phyloP scores from a whole-genome alignment of 2,329 filamentous ascomycete species.

The Arthrocladium fulminans region DNA sequence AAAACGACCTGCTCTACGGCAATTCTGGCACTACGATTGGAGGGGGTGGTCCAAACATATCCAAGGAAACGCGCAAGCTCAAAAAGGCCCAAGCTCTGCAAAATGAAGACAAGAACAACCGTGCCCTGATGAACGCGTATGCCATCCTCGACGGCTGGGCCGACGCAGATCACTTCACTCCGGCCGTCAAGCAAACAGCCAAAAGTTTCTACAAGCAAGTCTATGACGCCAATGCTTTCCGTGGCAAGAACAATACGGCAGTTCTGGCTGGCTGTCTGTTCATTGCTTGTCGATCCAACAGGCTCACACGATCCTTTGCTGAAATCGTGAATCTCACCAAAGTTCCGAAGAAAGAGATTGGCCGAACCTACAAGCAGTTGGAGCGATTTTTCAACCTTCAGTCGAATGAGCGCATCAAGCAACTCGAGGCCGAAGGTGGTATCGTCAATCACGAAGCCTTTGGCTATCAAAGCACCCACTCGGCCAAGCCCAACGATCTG shows the following conservation, averaged over 20 bases:
- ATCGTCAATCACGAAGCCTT: slow-evolving; percentile 42
- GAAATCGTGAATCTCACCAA: slow-evolving; percentile 91
- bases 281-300: slow-evolving; percentile 86
- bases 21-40: slow-evolving; percentile 21
- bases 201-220: slow-evolving; percentile 94
- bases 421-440: slow-evolving; percentile 47
- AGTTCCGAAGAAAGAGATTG: slow-evolving; percentile 95
- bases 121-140: slow-evolving; percentile 69
- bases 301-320: slow-evolving; percentile 78
- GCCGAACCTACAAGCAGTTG: slow-evolving; percentile 84
- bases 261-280: slow-evolving; percentile 96
- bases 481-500: slow-evolving; percentile 73
- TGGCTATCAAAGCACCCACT: slow-evolving; percentile 61
- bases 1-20: slow-evolving; percentile 74
- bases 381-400: slow-evolving; percentile 67
- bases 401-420: slow-evolving; percentile 49
- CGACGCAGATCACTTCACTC: slow-evolving; percentile 72
- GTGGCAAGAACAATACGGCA: slow-evolving; percentile 87
- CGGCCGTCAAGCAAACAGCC: slow-evolving; percentile 74
- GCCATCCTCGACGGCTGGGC: slow-evolving; percentile 82
- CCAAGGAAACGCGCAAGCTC: slow-evolving; percentile 52
- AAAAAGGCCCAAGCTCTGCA: slow-evolving; percentile 76
- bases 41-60: slow-evolving; percentile 60
- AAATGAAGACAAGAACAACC: slow-evolving; percentile 72
- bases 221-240: slow-evolving; percentile 86